Percentiles rank a stretch among this genome's conserved stretches.
phyloP scores from a whole-genome alignment of 441 rosid species.

The Mallotus repandus region DNA sequence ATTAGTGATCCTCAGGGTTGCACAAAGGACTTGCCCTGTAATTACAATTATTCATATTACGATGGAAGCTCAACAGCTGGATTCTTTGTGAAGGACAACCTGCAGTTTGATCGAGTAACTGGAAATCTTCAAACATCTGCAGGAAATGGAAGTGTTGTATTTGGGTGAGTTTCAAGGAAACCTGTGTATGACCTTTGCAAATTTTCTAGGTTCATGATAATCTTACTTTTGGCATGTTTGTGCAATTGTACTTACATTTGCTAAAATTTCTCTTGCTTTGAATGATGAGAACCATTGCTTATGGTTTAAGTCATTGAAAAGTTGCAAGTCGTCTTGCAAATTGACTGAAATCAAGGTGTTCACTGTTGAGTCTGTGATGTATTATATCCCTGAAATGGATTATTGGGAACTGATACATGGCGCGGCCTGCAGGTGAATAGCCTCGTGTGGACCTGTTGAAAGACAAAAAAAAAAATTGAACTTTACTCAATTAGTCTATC shows the following conservation, averaged over 20 bases:
- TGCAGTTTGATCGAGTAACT: conserved; percentile 50
- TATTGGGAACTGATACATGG: too few species aligned
- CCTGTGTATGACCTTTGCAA: background rate
- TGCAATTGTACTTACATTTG: background rate
- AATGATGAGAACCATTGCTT: background rate
- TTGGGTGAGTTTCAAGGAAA: conserved; percentile 58
- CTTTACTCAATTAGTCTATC: too few species aligned
- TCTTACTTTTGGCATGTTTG: background rate
- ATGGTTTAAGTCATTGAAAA: background rate
- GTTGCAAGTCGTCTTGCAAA: background rate
- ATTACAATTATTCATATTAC: conserved; percentile 69
- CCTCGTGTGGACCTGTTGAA: too few species aligned
- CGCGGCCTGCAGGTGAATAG: too few species aligned
- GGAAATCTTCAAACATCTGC: conserved; percentile 58
- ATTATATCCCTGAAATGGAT: background rate
- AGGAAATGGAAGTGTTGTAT: conserved; percentile 58
- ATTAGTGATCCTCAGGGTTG: conserved; percentile 60
- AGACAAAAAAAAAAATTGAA: too few species aligned
- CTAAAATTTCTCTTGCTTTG: background rate
- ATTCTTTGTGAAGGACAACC: conserved; percentile 60
- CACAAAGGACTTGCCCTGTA: conserved; percentile 48
- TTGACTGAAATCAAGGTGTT: background rate
- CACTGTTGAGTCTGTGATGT: background rate
- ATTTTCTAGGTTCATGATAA: background rate
- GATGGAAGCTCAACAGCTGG: conserved; percentile 86